phyloP scores from a whole-genome alignment of 768 basidiomycete genomes.

The Exidia glandulosa region DNA sequence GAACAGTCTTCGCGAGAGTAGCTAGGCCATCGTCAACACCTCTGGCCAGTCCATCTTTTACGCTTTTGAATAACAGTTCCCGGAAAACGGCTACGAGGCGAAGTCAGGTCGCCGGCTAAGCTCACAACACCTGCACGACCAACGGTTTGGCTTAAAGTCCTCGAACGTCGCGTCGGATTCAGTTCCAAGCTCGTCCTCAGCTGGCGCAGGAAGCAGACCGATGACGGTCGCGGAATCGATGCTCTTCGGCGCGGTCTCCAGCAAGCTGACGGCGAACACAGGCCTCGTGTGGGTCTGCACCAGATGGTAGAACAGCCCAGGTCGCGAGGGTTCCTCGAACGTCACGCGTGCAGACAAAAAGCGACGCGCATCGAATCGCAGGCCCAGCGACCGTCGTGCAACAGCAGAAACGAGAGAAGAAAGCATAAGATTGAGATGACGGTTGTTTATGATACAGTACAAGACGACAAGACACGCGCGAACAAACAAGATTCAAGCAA shows the following conservation, averaged over 20 bases:
- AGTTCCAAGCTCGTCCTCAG: slow-evolving; percentile 17
- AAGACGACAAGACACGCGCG: neutral
- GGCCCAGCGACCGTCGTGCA: too few relatives aligned
- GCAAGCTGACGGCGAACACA: slow-evolving; percentile 58
- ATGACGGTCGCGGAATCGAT: slow-evolving; percentile 42
- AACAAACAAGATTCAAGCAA: neutral
- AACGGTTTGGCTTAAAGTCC: slow-evolving; percentile 67
- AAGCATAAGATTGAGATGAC: neutral
- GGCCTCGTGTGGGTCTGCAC: slow-evolving; percentile 42
- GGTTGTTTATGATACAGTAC: neutral
- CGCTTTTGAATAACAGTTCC: slow-evolving; percentile 45
- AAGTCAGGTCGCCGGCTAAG: neutral
- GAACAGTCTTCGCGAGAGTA: slow-evolving; percentile 52
- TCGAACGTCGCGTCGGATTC: slow-evolving; percentile 43
- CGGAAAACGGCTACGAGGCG: slow-evolving; percentile 42
- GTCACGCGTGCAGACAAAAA: slow-evolving; percentile 4
- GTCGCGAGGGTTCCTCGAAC: slow-evolving; percentile 44
- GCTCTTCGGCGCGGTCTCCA: slow-evolving; percentile 32
- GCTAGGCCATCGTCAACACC: slow-evolving; percentile 54
- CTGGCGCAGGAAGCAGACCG: slow-evolving; percentile 56
- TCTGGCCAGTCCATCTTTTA: slow-evolving; percentile 43
- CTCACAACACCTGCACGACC: neutral
- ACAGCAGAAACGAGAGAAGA: neutral
- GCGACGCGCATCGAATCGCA: neutral
- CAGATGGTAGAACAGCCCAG: slow-evolving; percentile 63